A percentile compares a stretch with the other conserved stretches of the same genome.
These are phyloP conservation scores for Candida anglica DNA, from an alignment of 805 yeast species.

Conservation along the genomic window DNA sequence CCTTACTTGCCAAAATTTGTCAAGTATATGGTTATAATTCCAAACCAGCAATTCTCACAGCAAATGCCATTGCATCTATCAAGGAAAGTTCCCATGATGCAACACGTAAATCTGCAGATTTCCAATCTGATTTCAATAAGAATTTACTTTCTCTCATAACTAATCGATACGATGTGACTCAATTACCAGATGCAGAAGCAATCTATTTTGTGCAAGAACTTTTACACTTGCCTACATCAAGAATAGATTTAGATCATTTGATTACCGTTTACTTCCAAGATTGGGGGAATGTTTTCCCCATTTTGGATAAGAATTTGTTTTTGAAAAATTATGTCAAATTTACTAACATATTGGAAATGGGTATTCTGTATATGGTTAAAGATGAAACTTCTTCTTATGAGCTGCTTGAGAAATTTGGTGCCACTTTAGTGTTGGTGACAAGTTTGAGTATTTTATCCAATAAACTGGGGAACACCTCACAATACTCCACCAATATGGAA, in stretches of 20 bases:
- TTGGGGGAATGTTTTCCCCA: conserved; percentile 72
- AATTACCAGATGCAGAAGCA: conserved; percentile 37
- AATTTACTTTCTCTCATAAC: conserved; percentile 17
- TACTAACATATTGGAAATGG: conserved; percentile 41
- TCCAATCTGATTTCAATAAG: conserved; percentile 6
- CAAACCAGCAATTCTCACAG: conserved; percentile 65
- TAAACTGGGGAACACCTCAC: conserved; percentile 16
- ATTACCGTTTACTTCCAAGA: conserved; percentile 67
- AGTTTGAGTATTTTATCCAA: conserved; percentile 46
- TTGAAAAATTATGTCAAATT: conserved; percentile 52
- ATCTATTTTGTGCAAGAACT: conserved; percentile 35
- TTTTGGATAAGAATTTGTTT: conserved; percentile 68
- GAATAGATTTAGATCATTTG: conserved; percentile 62
- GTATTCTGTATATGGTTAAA: too few species aligned
- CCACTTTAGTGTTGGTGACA: conserved; percentile 43
- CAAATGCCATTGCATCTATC: conserved; percentile 64
- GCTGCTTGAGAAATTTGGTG: conserved; percentile 54
- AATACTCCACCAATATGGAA: conserved; percentile 23
- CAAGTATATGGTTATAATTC: conserved; percentile 70
- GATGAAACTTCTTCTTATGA: conserved; percentile 15
- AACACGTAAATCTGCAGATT: conserved; percentile 4
- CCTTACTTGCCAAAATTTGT: conserved; percentile 64
- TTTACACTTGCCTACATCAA: conserved; percentile 40
- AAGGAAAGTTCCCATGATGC: conserved; percentile 39
- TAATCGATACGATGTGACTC: conserved; percentile 22